Percentiles rank a stretch among this genome's conserved stretches.
Conservation (phyloP, 306 rosid species). For the Castanea crenata region DNA sequence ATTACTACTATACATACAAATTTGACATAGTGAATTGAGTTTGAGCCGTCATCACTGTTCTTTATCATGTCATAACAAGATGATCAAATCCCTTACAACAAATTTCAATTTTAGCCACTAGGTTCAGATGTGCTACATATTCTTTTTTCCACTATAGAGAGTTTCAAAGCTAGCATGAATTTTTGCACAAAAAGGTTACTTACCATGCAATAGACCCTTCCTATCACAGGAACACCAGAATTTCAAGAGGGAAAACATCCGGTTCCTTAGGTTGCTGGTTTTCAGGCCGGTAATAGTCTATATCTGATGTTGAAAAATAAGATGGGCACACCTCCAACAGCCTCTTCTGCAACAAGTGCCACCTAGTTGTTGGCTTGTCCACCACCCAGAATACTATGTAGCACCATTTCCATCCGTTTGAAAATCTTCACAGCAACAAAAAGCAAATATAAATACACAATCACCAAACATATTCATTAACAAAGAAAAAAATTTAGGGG, state of each 20-base stretch:
- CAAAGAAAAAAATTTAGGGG: neutral
- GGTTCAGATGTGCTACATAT: neutral
- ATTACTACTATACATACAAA: neutral
- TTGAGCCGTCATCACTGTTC: neutral
- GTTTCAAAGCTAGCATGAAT: neutral
- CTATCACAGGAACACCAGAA: slow-evolving; percentile 55
- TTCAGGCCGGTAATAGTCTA: slow-evolving; percentile 36
- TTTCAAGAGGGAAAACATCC: slow-evolving; percentile 54
- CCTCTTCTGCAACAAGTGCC: slow-evolving; percentile 53
- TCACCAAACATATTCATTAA: neutral
- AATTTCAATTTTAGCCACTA: neutral
- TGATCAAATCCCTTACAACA: neutral
- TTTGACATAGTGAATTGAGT: neutral
- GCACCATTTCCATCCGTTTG: slow-evolving; percentile 66
- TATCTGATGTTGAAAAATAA: slow-evolving; percentile 41
- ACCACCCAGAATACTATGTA: slow-evolving; percentile 54
- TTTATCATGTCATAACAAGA: neutral
- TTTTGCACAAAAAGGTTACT: neutral
- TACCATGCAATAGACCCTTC: slow-evolving; percentile 55
- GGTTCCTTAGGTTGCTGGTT: slow-evolving; percentile 36
- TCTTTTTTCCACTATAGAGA: neutral
- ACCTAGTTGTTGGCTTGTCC: slow-evolving; percentile 44
- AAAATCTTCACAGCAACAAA: slow-evolving; percentile 25
- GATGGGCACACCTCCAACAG: slow-evolving; percentile 58
- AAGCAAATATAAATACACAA: neutral